Percentiles rank a stretch among this genome's conserved stretches.
Conservation (phyloP, 2,329 filamentous ascomycete genomes). For the Diaporthe ilicicola region DNA sequence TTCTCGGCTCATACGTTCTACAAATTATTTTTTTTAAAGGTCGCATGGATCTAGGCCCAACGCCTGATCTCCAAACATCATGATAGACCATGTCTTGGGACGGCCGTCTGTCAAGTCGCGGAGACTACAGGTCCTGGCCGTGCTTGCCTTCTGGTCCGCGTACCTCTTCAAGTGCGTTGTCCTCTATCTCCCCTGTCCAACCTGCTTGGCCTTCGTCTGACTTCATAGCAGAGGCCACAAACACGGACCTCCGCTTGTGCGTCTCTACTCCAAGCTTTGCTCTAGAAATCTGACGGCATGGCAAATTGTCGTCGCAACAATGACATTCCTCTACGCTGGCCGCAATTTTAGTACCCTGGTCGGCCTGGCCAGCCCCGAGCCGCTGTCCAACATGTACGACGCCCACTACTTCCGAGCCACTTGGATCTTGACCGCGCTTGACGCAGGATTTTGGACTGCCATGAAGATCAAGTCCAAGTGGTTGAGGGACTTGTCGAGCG, state of each 20-base stretch:
- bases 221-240: constrained; percentile 71
- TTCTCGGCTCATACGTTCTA: not conserved
- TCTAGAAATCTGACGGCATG: constrained; percentile 81
- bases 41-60: not conserved
- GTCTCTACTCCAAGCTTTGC: constrained; percentile 75
- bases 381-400: constrained; percentile 92
- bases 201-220: constrained; percentile 35
- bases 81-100: constrained; percentile 90
- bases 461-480: constrained; percentile 87
- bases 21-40: not conserved
- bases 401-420: constrained; percentile 93
- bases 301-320: constrained; percentile 87
- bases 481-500: constrained; percentile 81
- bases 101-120: constrained; percentile 90
- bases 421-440: constrained; percentile 93
- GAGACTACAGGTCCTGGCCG: constrained; percentile 90
- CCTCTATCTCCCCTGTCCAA: not conserved
- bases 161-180: constrained; percentile 76
- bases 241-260: constrained; percentile 84
- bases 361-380: constrained; percentile 90
- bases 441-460: constrained; percentile 98
- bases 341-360: constrained; percentile 95
- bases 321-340: constrained; percentile 89
- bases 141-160: constrained; percentile 89
- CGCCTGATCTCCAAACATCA: constrained; percentile 40